These are phyloP conservation scores for Penicillium goetzii DNA, from an alignment of 495 filamentous ascomycete species.

Conservation along the genomic window DNA sequence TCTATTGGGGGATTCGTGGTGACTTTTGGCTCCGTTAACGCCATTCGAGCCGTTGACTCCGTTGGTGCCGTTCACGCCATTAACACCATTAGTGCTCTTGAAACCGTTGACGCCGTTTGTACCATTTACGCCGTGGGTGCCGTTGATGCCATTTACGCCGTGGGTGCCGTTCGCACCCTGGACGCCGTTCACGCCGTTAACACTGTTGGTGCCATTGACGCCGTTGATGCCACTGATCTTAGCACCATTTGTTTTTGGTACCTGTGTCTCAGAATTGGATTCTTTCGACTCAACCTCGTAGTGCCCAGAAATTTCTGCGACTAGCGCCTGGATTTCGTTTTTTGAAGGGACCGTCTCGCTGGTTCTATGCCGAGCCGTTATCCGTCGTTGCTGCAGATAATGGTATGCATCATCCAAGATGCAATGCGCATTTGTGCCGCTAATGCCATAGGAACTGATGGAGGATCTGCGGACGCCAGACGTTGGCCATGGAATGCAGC, in stretches of 20 bases:
- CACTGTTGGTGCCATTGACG: too few species aligned
- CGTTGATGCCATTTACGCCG: too few species aligned
- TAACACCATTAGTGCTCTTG: too few species aligned
- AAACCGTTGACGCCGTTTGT: too few species aligned
- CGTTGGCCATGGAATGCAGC: neutral
- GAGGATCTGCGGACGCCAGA: neutral
- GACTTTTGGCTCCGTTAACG: neutral
- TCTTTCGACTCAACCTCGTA: neutral
- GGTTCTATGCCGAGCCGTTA: neutral
- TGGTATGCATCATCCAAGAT: neutral
- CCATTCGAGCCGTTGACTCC: neutral
- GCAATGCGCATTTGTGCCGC: neutral
- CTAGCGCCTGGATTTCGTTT: neutral
- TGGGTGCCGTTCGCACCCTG: too few species aligned
- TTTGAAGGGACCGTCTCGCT: neutral
- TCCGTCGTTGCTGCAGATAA: neutral
- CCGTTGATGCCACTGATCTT: too few species aligned
- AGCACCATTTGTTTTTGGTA: neutral
- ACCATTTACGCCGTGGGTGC: too few species aligned
- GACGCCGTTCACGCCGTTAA: too few species aligned
- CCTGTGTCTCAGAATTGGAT: neutral
- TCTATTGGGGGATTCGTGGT: too few species aligned
- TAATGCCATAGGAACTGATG: neutral
- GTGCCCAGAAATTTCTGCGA: neutral
- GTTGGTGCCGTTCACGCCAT: neutral